Evolutionary conservation across 208 protist genomes (phyloP).

Genomic region (Acanthamoeba castellanii): DNA sequence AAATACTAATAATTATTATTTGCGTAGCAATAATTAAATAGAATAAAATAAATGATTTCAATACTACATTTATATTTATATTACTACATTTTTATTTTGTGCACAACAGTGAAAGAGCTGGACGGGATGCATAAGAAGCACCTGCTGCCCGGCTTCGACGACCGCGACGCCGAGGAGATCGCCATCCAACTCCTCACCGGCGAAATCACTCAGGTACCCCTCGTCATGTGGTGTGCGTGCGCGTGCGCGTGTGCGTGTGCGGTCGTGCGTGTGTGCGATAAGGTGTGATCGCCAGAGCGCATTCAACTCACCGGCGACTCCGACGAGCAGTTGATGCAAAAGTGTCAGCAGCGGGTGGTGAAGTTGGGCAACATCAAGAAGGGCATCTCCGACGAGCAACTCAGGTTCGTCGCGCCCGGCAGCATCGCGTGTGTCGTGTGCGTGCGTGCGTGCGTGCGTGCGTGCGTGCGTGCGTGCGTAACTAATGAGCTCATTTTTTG

Average conservation of each 20-base stretch:
- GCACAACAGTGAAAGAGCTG: conserved; percentile 51
- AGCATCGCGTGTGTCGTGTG: neutral
- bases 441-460: neutral
- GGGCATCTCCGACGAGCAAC: conserved; percentile 34
- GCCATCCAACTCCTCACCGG: conserved; percentile 51
- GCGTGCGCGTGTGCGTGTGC: neutral
- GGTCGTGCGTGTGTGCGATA: neutral
- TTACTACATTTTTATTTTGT: neutral
- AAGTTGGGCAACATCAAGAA: conserved; percentile 59
- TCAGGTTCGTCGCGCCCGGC: neutral
- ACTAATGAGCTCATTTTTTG: too few relatives aligned
- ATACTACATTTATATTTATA: neutral
- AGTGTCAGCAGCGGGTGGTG: conserved; percentile 44
- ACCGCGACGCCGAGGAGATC: conserved; percentile 73
- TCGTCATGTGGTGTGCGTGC: neutral
- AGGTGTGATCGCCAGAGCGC: neutral
- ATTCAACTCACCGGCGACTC: neutral
- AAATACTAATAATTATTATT: neutral
- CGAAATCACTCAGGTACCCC: conserved; percentile 46
- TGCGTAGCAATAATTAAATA: neutral
- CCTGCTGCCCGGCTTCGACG: conserved; percentile 75
- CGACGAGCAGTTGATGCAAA: conserved; percentile 38
- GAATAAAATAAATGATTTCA: neutral
- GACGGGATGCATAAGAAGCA: conserved; percentile 75
- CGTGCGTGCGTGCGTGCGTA: neutral